phyloP scores from a whole-genome alignment of 805 yeast species.

The Cyberlindnera euphorbiae region DNA sequence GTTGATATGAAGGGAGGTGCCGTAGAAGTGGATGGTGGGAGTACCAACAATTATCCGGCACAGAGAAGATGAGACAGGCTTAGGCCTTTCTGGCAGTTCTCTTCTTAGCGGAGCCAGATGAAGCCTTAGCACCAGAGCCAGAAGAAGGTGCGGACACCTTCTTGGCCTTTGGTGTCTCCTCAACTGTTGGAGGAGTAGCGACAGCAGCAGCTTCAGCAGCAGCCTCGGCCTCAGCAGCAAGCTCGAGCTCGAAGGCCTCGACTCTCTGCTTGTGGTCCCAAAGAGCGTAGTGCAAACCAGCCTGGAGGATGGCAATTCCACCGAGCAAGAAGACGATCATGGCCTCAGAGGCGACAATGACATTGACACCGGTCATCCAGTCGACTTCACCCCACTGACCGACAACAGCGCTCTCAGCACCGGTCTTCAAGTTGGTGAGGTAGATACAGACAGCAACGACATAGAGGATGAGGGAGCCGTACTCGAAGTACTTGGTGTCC shows the following conservation, averaged over 20 bases:
- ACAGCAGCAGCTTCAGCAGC: constrained; percentile 11
- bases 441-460: constrained; percentile 74
- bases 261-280: constrained; percentile 45
- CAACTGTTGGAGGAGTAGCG: constrained; percentile 7
- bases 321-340: constrained; percentile 65
- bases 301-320: constrained; percentile 83
- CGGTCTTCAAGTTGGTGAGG: constrained; percentile 80
- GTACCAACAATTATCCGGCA: too few relatives aligned
- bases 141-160: constrained; percentile 4
- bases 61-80: not conserved
- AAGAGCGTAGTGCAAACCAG: constrained; percentile 84
- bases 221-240: not conserved
- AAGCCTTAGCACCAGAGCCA: constrained; percentile 1
- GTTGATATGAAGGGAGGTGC: too few relatives aligned
- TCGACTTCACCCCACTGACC: constrained; percentile 95
- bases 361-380: constrained; percentile 78
- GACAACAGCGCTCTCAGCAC: constrained; percentile 59
- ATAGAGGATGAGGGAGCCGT: constrained; percentile 72
- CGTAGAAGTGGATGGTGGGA: too few relatives aligned
- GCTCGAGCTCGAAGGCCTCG: constrained; percentile 24
- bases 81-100: constrained; percentile 10
- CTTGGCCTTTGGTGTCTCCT: constrained; percentile 3
- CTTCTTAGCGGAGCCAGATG: constrained; percentile 6
- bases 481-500: constrained; percentile 84
- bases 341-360: constrained; percentile 83